A percentile compares a stretch with the other conserved stretches of the same genome.
Conservation (phyloP, 805 yeast species). For the Brettanomyces naardenensis region DNA sequence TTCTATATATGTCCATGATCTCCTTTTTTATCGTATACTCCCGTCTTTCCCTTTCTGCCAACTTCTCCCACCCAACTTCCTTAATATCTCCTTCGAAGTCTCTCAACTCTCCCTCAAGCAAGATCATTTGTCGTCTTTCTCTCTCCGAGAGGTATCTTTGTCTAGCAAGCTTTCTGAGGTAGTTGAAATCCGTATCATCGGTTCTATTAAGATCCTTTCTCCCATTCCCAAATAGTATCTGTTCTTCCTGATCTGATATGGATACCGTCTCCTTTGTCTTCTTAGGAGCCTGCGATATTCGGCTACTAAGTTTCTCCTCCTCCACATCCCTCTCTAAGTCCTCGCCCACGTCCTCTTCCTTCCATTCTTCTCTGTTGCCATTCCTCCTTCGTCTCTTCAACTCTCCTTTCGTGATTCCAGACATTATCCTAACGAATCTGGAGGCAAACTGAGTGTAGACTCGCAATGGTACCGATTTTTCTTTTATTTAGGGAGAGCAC, state of each 20-base stretch:
- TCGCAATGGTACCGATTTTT: no score
- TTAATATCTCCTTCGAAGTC: constrained; percentile 42
- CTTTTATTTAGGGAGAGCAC: no score
- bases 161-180: constrained; percentile 40
- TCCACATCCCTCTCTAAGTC: constrained; percentile 2
- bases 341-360: constrained; percentile 3
- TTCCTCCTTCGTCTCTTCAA: constrained; percentile 14
- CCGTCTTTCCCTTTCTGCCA: constrained; percentile 40
- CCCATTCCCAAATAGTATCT: background rate
- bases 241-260: background rate
- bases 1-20: constrained; percentile 35
- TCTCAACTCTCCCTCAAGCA: constrained; percentile 38
- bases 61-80: constrained; percentile 45
- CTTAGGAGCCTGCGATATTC: background rate
- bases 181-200: constrained; percentile 12
- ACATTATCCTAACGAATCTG: no score
- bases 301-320: constrained; percentile 8
- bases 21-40: constrained; percentile 46
- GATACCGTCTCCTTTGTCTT: background rate
- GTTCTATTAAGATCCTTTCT: background rate
- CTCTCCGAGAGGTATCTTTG: constrained; percentile 39
- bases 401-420: constrained; percentile 8
- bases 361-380: constrained; percentile 2
- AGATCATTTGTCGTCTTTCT: constrained; percentile 36
- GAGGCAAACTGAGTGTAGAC: no score